These are phyloP conservation scores for Aciculosporium take DNA, from an alignment of 2,329 filamentous ascomycete species.

Conservation along the genomic window DNA sequence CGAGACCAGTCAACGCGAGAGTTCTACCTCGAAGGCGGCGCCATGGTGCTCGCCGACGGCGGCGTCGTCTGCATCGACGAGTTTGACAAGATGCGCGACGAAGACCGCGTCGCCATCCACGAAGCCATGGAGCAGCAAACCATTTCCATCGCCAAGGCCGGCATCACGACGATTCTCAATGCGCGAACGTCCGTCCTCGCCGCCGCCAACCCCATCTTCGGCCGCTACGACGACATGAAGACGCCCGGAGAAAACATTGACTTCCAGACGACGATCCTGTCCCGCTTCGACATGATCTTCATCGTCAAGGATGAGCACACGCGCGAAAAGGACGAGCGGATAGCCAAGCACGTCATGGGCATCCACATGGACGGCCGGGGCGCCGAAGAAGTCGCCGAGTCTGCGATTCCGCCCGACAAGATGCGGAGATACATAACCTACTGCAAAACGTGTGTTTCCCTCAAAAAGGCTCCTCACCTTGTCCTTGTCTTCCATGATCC, in stretches of 20 bases:
- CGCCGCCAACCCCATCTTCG: constrained; percentile 94
- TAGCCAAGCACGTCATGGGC: constrained; percentile 92
- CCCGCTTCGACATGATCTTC: constrained; percentile 99
- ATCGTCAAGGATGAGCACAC: constrained; percentile 95
- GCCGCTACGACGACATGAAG: constrained; percentile 95
- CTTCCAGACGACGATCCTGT: constrained; percentile 96
- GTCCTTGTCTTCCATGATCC: constrained; percentile 32
- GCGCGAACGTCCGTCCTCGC: constrained; percentile 89
- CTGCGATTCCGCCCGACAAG: constrained; percentile 87
- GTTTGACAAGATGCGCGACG: constrained; percentile 99
- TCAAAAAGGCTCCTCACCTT: no score
- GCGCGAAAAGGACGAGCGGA: constrained; percentile 74
- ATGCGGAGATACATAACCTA: constrained; percentile 97
- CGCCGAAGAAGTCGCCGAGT: constrained; percentile 66
- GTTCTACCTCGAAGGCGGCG: constrained; percentile 95
- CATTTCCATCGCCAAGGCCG: constrained; percentile 96
- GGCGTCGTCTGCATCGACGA: constrained; percentile 98
- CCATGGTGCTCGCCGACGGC: constrained; percentile 94
- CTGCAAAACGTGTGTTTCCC: constrained; percentile 93
- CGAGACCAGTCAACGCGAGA: constrained; percentile 83
- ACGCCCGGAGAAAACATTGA: constrained; percentile 97
- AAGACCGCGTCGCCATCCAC: constrained; percentile 94
- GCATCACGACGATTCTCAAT: constrained; percentile 96
- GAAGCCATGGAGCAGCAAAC: constrained; percentile 99
- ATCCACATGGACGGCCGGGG: constrained; percentile 89